Evolutionary conservation across 352 stramenopile species (phyloP), one percentile per base, ranked within the genome.

Genomic region (Pythium apleroticum): DNA sequence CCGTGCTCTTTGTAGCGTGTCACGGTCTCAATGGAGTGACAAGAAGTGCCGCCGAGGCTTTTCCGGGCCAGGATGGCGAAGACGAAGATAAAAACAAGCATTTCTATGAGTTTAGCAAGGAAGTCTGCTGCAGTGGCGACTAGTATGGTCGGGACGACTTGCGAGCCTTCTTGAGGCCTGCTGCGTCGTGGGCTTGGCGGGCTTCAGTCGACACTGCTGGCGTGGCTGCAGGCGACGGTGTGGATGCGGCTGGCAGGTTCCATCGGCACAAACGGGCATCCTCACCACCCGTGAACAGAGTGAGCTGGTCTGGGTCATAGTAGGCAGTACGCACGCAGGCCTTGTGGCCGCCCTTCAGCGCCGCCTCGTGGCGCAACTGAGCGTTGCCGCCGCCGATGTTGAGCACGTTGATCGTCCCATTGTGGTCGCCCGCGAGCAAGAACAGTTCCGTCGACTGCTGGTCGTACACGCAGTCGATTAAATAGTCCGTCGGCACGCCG

Each of bases 381-480:
- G 75, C 82, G n/a, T 71, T 72, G 28, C 71, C 70, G 12, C 71
- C 72, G 27, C 80, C 81, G 49, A 96, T 83, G 59, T 77, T 80
- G 33, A 94, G 66, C 4, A 90, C 76, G 60, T 94, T 95, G 14
- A 93, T 65, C 45, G 84, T 69, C 50, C 89, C 89, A 28, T 81
- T 75, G 71, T 93, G 87, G 67, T 92, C 89, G 19, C 88, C 86
- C 10, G 84, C 74, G 12, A 93, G 67, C 58, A 97, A 48, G 63
- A 93, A 89, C 17, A 97, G 74, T 63, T 91, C 77, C 39, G 86
- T 76, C 1, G 72, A 77, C 37, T 77, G 68, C 12, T 79, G 57
- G 65, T 97, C 86, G 75, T 94, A 96, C 22, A 95, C 76, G 62
- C 88, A 93, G 76, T 94, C 73, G 63, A 96, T 87, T 72, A 96